Evolutionary conservation across 805 yeast genomes (phyloP).

Genomic region (Yueomyces sp.): DNA sequence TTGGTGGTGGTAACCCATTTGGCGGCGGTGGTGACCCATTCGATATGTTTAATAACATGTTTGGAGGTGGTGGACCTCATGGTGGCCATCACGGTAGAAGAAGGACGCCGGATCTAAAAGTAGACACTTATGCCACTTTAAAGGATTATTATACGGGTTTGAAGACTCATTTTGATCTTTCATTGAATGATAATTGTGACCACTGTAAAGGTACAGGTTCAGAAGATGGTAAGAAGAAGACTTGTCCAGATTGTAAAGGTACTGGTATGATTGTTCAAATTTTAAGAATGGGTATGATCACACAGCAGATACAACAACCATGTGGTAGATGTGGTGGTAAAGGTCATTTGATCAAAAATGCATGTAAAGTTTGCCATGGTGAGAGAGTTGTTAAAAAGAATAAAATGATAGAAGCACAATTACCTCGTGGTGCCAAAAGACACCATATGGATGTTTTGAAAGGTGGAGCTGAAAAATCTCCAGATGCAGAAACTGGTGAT

Average conservation of each 20-base stretch:
- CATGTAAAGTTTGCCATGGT: conserved; percentile 65
- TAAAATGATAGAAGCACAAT: conserved; percentile 45
- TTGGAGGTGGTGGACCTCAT: conserved; percentile 20
- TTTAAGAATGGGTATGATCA: conserved; percentile 78
- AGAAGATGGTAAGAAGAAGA: conserved; percentile 55
- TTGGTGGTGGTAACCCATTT: conserved; percentile 18
- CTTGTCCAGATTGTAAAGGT: conserved; percentile 64
- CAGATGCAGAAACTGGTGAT: conserved; percentile 77
- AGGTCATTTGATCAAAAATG: conserved; percentile 52
- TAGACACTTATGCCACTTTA: conserved; percentile 42
- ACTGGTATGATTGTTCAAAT: conserved; percentile 51
- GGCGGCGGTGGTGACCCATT: conserved; percentile 28
- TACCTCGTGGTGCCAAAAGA: conserved; percentile 61
- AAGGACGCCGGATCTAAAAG: conserved; percentile 50
- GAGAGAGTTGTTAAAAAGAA: conserved; percentile 41
- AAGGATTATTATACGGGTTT: conserved; percentile 62
- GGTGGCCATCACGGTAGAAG: conserved; percentile 36
- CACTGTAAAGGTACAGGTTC: conserved; percentile 79
- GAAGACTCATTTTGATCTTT: conserved; percentile 42
- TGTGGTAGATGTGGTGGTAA: conserved; percentile 75
- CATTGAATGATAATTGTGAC: conserved; percentile 64
- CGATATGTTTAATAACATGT: conserved; percentile 25
- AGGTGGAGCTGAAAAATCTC: conserved; percentile 76
- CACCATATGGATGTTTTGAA: conserved; percentile 41
- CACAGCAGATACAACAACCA: conserved; percentile 66